phyloP scores from a whole-genome alignment of 768 basidiomycete genomes.

The Agaricus bisporus region DNA sequence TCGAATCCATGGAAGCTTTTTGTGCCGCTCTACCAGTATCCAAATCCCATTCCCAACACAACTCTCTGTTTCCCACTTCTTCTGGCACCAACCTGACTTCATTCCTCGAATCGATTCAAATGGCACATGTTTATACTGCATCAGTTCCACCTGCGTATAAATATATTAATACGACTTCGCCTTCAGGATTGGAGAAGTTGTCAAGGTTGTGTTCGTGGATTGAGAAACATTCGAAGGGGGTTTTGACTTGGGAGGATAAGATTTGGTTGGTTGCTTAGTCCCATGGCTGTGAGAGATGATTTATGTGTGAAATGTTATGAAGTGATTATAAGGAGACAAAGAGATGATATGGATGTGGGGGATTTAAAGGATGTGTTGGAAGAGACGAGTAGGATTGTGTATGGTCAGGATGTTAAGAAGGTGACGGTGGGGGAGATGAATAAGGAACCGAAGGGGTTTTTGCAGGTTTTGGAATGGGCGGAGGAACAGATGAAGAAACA shows the following conservation, averaged over 20 bases:
- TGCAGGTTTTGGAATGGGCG: conserved; percentile 35
- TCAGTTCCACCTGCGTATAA: conserved; percentile 38
- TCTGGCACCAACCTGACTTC: conserved; percentile 23
- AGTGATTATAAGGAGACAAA: conserved; percentile 1
- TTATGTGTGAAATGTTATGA: conserved; percentile 14
- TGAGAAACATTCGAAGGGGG: conserved; percentile 11
- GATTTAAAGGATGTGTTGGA: conserved; percentile 34
- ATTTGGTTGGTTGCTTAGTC: conserved; percentile 31
- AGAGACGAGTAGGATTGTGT: conserved; percentile 25
- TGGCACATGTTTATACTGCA: conserved; percentile 45
- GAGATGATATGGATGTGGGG: conserved; percentile 4
- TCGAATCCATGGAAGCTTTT: conserved; percentile 14
- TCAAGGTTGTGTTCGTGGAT: conserved; percentile 34
- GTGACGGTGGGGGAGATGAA: conserved; percentile 37
- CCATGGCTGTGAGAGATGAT: conserved; percentile 46
- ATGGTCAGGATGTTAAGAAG: neutral
- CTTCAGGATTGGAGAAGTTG: conserved; percentile 3
- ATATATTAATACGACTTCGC: conserved; percentile 15
- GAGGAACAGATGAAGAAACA: conserved; percentile 29
- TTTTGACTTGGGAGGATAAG: conserved; percentile 37
- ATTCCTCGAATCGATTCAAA: conserved; percentile 31
- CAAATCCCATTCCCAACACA: neutral
- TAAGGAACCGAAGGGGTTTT: conserved; percentile 24
- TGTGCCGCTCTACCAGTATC: conserved; percentile 34
- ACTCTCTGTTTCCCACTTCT: neutral